Evolutionary conservation across 805 yeast genomes (phyloP), one percentile per base, ranked within the genome.

Genomic region (Pichia occidentalis): DNA sequence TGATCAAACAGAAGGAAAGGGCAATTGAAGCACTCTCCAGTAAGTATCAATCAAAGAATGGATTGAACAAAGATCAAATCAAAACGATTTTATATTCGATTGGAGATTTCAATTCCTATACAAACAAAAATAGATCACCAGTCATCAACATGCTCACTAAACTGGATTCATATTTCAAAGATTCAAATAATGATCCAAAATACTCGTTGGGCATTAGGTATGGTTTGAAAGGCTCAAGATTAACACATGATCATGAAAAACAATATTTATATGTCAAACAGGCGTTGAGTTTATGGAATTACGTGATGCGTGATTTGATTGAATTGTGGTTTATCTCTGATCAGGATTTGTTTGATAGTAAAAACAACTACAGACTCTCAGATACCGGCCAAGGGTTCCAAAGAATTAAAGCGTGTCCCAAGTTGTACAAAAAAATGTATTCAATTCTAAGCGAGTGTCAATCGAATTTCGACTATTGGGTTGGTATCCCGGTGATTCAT

Each of bases 311-410:
- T 39, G 87, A 84, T 43, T 79, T 83, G 83, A 76, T 80, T 48
- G 73, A 71, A 57, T 59, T 83, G 17, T 83, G 94, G 94, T 76
- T 75, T 25, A 66, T 78, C 24, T 86, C 90, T 0, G 94, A 83
- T 52, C 73, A 71, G 28, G 92, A 84, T 53, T 61, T 83, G 37
- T 72, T 79, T 48, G 67, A 74, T 43, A 72, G 75, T 5, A 30
- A n/a, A n/a, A 51, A 52, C n/a, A 62, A 64, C 18, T 83, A 84
- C 51, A 69, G 70, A 45, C 59, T 83, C 20, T 65, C 74, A 6
- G 80, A 82, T 36, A 83, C 92, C 0, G 94, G 92, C 3, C 94
- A 83, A 59, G 94, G 94, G 22, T 63, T 84, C 19, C 81, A 83
- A 54, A 70, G 94, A 47, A 73, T 83, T 37, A 84, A 84, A 57